Evolutionary conservation across 2,329 filamentous ascomycete genomes (phyloP).

Genomic region (Malbranchea cinnamomea): DNA sequence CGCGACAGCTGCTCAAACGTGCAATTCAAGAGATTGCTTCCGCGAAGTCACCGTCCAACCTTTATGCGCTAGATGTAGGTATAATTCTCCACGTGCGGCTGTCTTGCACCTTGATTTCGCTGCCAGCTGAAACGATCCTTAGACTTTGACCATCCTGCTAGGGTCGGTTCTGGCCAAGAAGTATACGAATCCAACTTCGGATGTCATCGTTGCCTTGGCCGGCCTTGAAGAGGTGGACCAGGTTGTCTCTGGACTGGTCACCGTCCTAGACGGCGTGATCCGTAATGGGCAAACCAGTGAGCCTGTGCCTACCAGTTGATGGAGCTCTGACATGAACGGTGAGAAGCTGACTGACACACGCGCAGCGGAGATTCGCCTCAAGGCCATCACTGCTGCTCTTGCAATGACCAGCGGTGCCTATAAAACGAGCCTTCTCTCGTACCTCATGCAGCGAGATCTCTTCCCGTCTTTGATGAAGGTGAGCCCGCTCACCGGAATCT

Average conservation of each 20-base stretch:
- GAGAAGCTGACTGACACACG: slow-evolving; percentile 3
- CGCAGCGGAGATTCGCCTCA: slow-evolving; percentile 57
- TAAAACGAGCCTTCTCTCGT: slow-evolving; percentile 83
- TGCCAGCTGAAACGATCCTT: slow-evolving; percentile 8
- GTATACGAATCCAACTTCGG: slow-evolving; percentile 88
- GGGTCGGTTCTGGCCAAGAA: slow-evolving; percentile 69
- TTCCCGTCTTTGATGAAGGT: slow-evolving; percentile 95
- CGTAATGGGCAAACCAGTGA: slow-evolving; percentile 56
- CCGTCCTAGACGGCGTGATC: slow-evolving; percentile 66
- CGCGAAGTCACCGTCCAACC: slow-evolving; percentile 45
- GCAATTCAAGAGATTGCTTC: slow-evolving; percentile 56
- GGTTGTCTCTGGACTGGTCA: slow-evolving; percentile 78
- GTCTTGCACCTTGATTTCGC: not conserved
- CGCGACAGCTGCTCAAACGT: slow-evolving; percentile 61
- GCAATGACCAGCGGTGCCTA: slow-evolving; percentile 87
- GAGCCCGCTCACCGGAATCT: slow-evolving; percentile 11
- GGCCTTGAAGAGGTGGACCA: slow-evolving; percentile 78
- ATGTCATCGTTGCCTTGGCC: slow-evolving; percentile 79
- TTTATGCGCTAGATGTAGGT: slow-evolving; percentile 74
- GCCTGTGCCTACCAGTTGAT: slow-evolving; percentile 17
- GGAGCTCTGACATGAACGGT: not conserved
- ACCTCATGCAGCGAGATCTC: slow-evolving; percentile 85
- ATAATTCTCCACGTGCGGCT: slow-evolving; percentile 3
- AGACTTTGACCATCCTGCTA: slow-evolving; percentile 86
- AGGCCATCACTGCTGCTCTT: slow-evolving; percentile 67